phyloP scores from a whole-genome alignment of 352 stramenopile species.

The Pythium diclinum region DNA sequence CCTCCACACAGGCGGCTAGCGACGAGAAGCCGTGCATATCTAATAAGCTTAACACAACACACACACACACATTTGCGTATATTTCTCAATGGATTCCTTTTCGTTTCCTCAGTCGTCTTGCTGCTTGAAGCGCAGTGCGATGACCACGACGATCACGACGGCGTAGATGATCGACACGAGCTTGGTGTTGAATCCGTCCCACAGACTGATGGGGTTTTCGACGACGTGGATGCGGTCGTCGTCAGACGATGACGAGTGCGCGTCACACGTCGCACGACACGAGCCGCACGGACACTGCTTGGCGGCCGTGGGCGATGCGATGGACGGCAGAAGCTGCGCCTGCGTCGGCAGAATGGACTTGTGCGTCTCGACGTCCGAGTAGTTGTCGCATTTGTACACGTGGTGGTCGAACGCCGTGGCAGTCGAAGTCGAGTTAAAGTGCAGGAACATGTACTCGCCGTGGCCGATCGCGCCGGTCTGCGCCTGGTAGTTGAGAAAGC shows the following conservation, averaged over 20 bases:
- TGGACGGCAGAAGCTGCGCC: conserved; percentile 63
- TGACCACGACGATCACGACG: conserved; percentile 32
- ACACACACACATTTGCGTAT: background rate
- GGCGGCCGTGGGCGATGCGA: conserved; percentile 38
- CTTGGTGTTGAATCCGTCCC: conserved; percentile 57
- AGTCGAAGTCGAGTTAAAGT: conserved; percentile 49
- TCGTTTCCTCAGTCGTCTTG: conserved; percentile 27
- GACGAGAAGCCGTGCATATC: background rate
- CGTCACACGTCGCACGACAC: conserved; percentile 65
- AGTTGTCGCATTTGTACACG: conserved; percentile 74
- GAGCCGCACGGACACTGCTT: conserved; percentile 80
- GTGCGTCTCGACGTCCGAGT: conserved; percentile 48
- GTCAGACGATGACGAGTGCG: conserved; percentile 27
- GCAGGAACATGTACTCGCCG: conserved; percentile 82
- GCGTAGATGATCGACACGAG: conserved; percentile 65
- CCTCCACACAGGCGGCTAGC: background rate
- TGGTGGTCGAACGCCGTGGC: conserved; percentile 49
- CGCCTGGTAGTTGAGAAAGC: conserved; percentile 88
- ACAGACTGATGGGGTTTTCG: conserved; percentile 65
- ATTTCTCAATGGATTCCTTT: background rate
- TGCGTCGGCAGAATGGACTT: conserved; percentile 52
- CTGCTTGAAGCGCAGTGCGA: conserved; percentile 47
- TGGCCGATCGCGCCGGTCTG: conserved; percentile 85
- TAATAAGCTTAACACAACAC: background rate
- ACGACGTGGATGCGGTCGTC: conserved; percentile 48